Conservation (phyloP, 2,329 filamentous ascomycete genomes). For the Eurotiales sp. region DNA sequence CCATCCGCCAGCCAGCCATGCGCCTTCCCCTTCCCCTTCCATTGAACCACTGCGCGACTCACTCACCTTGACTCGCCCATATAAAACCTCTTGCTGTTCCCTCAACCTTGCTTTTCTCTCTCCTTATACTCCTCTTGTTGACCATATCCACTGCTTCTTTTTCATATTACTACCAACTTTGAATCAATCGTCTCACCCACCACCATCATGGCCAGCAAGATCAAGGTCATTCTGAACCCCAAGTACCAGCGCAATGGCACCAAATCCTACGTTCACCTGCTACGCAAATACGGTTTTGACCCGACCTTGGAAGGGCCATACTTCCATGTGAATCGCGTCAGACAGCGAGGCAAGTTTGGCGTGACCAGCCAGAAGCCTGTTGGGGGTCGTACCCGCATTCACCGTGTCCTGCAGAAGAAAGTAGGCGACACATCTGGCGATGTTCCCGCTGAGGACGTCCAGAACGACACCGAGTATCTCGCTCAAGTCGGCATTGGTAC, state of each 20-base stretch:
- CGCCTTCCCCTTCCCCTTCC: not conserved
- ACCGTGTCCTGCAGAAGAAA: slow-evolving; percentile 51
- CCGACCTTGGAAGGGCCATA: slow-evolving; percentile 63
- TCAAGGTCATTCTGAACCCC: slow-evolving; percentile 54
- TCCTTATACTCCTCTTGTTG: not conserved
- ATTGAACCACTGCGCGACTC: not conserved
- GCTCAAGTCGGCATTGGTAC: slow-evolving; percentile 63
- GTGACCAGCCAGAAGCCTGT: slow-evolving; percentile 43
- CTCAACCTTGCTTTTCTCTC: too few relatives aligned
- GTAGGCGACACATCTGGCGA: slow-evolving; percentile 44
- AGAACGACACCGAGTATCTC: slow-evolving; percentile 65
- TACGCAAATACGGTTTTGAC: slow-evolving; percentile 61
- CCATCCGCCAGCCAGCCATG: not conserved
- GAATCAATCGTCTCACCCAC: not conserved
- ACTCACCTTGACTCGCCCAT: not conserved
- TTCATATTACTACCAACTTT: not conserved
- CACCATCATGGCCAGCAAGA: slow-evolving; percentile 40
- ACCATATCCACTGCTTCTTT: not conserved
- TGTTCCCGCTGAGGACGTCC: slow-evolving; percentile 58
- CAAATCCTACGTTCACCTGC: slow-evolving; percentile 60
- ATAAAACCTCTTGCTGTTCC: slow-evolving; percentile 2
- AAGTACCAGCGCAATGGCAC: slow-evolving; percentile 58
- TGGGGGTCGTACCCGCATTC: slow-evolving; percentile 48
- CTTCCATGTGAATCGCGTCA: slow-evolving; percentile 47
- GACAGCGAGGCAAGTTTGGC: slow-evolving; percentile 44